Evolutionary conservation across 768 basidiomycete genomes (phyloP), one percentile per base, ranked within the genome.

Genomic region (Amanita inopinata): DNA sequence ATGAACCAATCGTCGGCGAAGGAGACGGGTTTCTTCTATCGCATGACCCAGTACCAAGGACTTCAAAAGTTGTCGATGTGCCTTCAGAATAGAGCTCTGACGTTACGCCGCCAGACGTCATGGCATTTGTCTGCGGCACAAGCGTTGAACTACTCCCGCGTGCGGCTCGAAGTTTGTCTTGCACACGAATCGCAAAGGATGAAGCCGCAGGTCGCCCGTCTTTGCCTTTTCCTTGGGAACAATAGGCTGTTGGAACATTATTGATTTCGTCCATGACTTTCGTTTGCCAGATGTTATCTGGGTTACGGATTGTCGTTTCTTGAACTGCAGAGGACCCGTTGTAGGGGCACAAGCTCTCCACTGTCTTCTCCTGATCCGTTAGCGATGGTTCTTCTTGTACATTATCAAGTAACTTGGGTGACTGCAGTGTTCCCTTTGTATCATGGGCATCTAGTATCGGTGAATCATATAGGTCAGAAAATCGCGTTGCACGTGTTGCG

Each of bases 141-240:
- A 8, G 35, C 14, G n/a, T 37, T 17, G 20, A 18, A 18, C 9
- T 43, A 32, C 14, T 43, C 43, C 28, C 33, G 9, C 22, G 43
- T 5, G 48, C 50, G 19, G 53, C 54, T 31, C 56, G 51, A 19
- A 63, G 54, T 49, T 70, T 73, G 40, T 70, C 63, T 43, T 67
- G 64, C 3, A 70, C 64, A 35, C 69, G 69, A 24, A 51, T 49
- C 25, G 68, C 55, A 56, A 78, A 73, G 3, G 63, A 62, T 14
- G 68, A 62, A 14, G 57, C 20, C 17, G 7, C 27, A 20, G 27
- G 38, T 12, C 22, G 30, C 7, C 27, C 4, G 15, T 12, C 11
- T 8, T 31, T 27, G 18, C 2, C 12, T 12, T 36, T n/a, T 18
- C 30, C 2, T 4, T 44, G 5, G 17, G 11, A 17, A n/a, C 3